Evolutionary conservation across 495 filamentous ascomycete species (phyloP), one percentile per base, ranked within the genome.

Genomic region (Neurospora tetrasperma): DNA sequence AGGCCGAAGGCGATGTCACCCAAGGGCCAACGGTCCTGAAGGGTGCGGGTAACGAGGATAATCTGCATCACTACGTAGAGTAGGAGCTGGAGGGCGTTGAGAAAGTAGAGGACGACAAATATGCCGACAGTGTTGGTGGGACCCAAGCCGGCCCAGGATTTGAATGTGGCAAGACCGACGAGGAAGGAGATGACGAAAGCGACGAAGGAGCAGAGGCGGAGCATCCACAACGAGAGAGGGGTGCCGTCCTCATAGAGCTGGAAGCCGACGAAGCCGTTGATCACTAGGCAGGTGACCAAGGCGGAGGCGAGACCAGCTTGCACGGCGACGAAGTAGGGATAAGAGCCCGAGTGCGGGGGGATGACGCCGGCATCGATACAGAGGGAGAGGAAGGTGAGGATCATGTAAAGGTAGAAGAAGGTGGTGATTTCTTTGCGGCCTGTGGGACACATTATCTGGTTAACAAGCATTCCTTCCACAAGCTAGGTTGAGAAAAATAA

Each of bases 201-300:
- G 70, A 84, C 88, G 2, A 90, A 82, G 4, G 93, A 96, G 72
- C 86, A 89, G 12, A 92, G 77, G 41, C 96, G 90, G 70, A 99
- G 85, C 72, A 97, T 89, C 96, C 95, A 99, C 40, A 99, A 89
- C 0, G 95, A 98, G 43, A 98, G 86, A 9, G 90, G 90, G 2
- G 96, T 99, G n/a, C 96, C 96, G 80, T 99, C 96, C 82, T 99
- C 96, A 81, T 98, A 99, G 6, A 99, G 87, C 83, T 98, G 96
- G 83, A 98, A 99, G 43, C 96, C 96, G 48, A 99, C 95, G 79
- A 99, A 99, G 40, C 96, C 96, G 80, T 98, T 98, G 85, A 99
- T 92, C 72, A 98, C 84, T 48, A 99, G 86, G 82, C 91, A 96
- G 11, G 92, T 94, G 80, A 93, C 92, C 23, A 96, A 85, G 12